Base-by-base conservation (phyloP, 225 moss, liverwort and hornwort genomes). In the Polytrichum commune region DNA sequence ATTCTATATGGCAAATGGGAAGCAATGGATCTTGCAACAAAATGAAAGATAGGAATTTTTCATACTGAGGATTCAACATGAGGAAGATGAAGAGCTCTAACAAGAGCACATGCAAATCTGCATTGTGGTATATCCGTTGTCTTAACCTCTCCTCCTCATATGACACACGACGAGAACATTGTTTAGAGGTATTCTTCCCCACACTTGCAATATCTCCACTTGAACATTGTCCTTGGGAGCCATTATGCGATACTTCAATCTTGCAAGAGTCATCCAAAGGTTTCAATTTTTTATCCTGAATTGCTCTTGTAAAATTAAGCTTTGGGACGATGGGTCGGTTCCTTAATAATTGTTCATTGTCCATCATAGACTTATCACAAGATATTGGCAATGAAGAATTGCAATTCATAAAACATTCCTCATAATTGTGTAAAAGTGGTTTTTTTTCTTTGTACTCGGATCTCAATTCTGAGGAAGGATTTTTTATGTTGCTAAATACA, bases 11-110 rank as follows among this genome's bases (percentile, higher is more conserved):
- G 16, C 46, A 46, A 3, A 46, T 46, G 16, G 16, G 46, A 46
- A 46, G 46, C 46, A 46, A 46, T 46, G 3, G 16, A 16, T 46
- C 16, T 13, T 46, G 46, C 46, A 46, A 46, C 46, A 46, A 46
- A 46, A 16, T 46, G 46, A 13, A 16, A 46, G 10, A 46, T 4
- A 46, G 4, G 16, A 16, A 0, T 3, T 46, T 38, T 13, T 63
- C 83, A 1, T 73, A 89, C 94, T 94, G 68, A 22, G 82, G 82
- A 69, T 83, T 83, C 54, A 98, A 83, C 94, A 98, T 98, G 23
- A 98, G 91, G 19, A 61, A 78, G n/a, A 98, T 80, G n/a, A 93
- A 84, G 6, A 98, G 79, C 69, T 98, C 94, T 25, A 98, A 69
- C 3, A 98, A 27, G 16, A 91, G 78, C 66, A 85, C 54, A 58